These are phyloP conservation scores for Dittrichia graveolens DNA, from an alignment of 129 eudicot genomes.

Conservation along the genomic window DNA sequence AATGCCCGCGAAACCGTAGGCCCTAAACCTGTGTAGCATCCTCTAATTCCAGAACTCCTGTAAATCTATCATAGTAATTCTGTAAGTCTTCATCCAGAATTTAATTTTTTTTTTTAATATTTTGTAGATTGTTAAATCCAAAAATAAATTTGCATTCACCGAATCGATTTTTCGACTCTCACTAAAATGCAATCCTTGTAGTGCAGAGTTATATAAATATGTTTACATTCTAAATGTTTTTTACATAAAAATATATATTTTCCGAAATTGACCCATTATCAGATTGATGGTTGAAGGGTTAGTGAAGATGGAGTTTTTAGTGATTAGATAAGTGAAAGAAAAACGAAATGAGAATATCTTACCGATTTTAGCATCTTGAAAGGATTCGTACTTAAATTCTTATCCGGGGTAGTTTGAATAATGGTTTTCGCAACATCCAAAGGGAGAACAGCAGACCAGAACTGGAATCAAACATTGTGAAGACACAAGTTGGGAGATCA, in stretches of 20 bases:
- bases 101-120: not conserved
- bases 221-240: not conserved
- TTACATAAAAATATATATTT: no score
- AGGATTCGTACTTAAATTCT: constrained; percentile 62
- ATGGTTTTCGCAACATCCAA: constrained; percentile 86
- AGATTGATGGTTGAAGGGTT: no score
- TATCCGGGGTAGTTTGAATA: constrained; percentile 71
- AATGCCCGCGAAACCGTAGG: constrained; percentile 84
- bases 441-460: constrained; percentile 80
- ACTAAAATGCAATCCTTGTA: not conserved
- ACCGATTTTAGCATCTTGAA: constrained; percentile 56
- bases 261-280: no score
- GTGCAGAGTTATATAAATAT: not conserved
- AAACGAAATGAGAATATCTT: constrained; percentile 3
- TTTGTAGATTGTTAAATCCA: not conserved
- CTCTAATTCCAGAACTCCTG: constrained; percentile 71
- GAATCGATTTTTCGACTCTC: no score
- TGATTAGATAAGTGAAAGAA: constrained; percentile 3
- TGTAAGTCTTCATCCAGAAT: constrained; percentile 24
- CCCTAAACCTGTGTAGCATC: constrained; percentile 91
- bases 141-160: constrained; percentile 1
- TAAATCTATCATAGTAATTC: constrained; percentile 57
- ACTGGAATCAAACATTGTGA: constrained; percentile 42
- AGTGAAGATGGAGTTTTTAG: not conserved
- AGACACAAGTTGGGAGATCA: constrained; percentile 4